A percentile compares a stretch with the other conserved stretches of the same genome.
Evolutionary conservation across 2,329 filamentous ascomycete genomes (phyloP).

Genomic region (Apiospora marii): DNA sequence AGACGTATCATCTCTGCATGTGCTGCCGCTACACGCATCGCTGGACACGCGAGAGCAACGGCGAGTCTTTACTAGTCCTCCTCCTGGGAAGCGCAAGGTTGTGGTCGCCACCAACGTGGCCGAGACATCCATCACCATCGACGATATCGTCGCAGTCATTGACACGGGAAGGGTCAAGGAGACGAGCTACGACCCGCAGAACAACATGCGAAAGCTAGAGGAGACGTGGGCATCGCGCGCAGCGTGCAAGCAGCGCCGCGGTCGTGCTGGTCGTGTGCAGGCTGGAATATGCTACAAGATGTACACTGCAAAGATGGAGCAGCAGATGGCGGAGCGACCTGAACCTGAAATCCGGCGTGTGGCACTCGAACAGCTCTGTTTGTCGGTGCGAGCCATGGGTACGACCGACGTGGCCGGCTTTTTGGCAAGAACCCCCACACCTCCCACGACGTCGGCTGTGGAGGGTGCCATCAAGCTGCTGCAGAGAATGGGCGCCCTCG

Average conservation of each 20-base stretch:
- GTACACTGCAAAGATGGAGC: conserved; percentile 86
- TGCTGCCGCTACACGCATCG: conserved; percentile 90
- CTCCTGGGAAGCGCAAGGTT: conserved; percentile 84
- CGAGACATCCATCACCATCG: conserved; percentile 98
- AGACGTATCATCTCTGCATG: conserved; percentile 70
- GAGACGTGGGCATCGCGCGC: conserved; percentile 96
- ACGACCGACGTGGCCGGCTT: conserved; percentile 83
- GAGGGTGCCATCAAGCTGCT: conserved; percentile 84
- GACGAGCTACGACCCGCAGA: conserved; percentile 89
- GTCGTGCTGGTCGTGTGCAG: conserved; percentile 91
- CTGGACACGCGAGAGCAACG: conserved; percentile 89
- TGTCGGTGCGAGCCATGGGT: conserved; percentile 95
- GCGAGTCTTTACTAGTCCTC: conserved; percentile 80
- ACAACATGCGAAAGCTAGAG: conserved; percentile 92
- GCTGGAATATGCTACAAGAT: conserved; percentile 95
- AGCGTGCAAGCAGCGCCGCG: conserved; percentile 92
- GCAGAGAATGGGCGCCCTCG: conserved; percentile 85
- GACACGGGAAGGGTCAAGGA: conserved; percentile 97
- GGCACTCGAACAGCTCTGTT: conserved; percentile 90
- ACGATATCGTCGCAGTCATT: conserved; percentile 95
- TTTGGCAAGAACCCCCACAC: conserved; percentile 85
- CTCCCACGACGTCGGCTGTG: conserved; percentile 84
- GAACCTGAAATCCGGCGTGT: conserved; percentile 95
- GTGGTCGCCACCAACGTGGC: conserved; percentile 97
- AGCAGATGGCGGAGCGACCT: conserved; percentile 85